A percentile compares a stretch with the other conserved stretches of the same genome.
Evolutionary conservation across 805 yeast genomes (phyloP).

Genomic region (Pichia insulana): DNA sequence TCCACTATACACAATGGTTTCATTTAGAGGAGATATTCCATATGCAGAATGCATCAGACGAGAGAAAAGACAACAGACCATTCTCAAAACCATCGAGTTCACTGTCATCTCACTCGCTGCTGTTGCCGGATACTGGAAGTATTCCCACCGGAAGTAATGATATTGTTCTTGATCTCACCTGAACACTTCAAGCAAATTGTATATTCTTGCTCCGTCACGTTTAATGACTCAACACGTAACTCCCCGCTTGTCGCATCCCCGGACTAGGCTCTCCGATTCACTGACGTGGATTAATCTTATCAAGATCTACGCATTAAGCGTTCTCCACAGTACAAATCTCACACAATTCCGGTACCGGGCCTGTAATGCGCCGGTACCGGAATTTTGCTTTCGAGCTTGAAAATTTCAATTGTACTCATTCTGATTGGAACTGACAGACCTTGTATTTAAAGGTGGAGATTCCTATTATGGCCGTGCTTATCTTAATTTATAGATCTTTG

Average conservation of each 20-base stretch:
- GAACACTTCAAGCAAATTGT: background rate
- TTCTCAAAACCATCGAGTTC: conserved; percentile 31
- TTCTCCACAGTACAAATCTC: no score
- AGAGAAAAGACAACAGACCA: conserved; percentile 44
- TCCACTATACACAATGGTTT: conserved; percentile 87
- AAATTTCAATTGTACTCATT: background rate
- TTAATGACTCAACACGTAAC: no score
- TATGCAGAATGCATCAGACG: conserved; percentile 59
- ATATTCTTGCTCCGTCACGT: no score
- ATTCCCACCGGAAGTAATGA: background rate
- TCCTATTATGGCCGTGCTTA: no score
- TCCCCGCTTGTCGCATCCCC: no score
- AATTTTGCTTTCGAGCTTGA: background rate
- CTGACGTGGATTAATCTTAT: no score
- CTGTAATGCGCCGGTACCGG: conserved; percentile 1
- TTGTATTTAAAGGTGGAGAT: background rate
- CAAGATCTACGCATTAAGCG: no score
- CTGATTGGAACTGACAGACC: background rate
- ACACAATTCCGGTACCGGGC: background rate
- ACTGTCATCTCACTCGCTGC: conserved; percentile 9
- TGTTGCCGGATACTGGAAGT: conserved; percentile 3
- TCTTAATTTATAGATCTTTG: no score
- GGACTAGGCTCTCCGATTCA: no score
- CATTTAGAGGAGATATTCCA: conserved; percentile 75
- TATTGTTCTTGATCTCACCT: background rate